These are phyloP conservation scores for Terfezia claveryi DNA, from an alignment of 495 filamentous ascomycete species.

Conservation along the genomic window DNA sequence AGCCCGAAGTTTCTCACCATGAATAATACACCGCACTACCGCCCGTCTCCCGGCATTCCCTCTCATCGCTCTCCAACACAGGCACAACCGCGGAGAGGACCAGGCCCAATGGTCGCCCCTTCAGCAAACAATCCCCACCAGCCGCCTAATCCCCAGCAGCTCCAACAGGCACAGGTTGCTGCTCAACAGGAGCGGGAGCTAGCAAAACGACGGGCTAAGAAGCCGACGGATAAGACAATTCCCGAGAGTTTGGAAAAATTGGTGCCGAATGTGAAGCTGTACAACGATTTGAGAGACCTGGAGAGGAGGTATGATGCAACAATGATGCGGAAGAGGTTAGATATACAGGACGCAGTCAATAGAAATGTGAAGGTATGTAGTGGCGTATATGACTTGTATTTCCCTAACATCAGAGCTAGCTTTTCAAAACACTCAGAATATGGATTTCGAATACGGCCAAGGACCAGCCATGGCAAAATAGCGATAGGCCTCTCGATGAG, in stretches of 20 bases:
- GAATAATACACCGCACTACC: neutral
- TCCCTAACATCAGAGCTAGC: constrained; percentile 19
- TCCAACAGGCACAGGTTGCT: constrained; percentile 33
- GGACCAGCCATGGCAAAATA: constrained; percentile 78
- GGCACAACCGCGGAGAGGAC: constrained; percentile 13
- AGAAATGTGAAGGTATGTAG: constrained; percentile 43
- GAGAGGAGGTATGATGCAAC: constrained; percentile 80
- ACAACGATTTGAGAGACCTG: constrained; percentile 59
- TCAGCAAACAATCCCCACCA: constrained; percentile 27
- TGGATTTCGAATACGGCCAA: constrained; percentile 94
- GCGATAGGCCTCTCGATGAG: constrained; percentile 29
- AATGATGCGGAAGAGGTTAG: constrained; percentile 84
- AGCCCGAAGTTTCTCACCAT: neutral
- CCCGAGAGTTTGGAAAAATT: constrained; percentile 76
- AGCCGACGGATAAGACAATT: constrained; percentile 84
- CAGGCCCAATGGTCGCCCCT: constrained; percentile 35
- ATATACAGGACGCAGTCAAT: constrained; percentile 66
- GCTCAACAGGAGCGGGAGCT: constrained; percentile 35
- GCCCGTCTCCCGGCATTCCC: neutral
- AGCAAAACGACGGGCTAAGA: constrained; percentile 55
- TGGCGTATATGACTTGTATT: neutral
- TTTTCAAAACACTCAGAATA: constrained; percentile 65
- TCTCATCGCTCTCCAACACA: neutral
- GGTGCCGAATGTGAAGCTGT: constrained; percentile 61
- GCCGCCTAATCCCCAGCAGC: constrained; percentile 18